phyloP scores from a whole-genome alignment of 1,284 basidiomycete genomes.

The Pseudozyma thailandica region DNA sequence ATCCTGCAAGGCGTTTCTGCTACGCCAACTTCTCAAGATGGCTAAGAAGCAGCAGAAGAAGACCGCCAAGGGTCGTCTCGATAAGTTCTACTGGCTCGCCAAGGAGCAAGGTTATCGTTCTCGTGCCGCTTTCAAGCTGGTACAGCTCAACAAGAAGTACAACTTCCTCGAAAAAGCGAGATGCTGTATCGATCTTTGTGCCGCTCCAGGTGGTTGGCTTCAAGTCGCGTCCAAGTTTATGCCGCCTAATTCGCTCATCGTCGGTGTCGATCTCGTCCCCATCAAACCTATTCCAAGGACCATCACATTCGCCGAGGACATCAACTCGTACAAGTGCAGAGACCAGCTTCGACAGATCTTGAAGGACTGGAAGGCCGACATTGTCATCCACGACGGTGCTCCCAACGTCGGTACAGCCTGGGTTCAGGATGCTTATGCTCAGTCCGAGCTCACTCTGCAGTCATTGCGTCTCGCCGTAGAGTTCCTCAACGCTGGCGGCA shows the following conservation, averaged over 20 bases:
- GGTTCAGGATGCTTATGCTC: slow-evolving; percentile 98
- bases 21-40: slow-evolving; percentile 30
- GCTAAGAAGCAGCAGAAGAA: slow-evolving; percentile 66
- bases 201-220: slow-evolving; percentile 98
- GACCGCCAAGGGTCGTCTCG: slow-evolving; percentile 67
- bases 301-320: slow-evolving; percentile 92
- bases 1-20: slow-evolving; percentile 1
- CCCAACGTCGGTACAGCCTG: slow-evolving; percentile 99
- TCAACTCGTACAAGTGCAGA: slow-evolving; percentile 91
- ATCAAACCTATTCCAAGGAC: slow-evolving; percentile 96
- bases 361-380: slow-evolving; percentile 99
- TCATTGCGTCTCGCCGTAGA: slow-evolving; percentile 96
- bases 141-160: slow-evolving; percentile 98
- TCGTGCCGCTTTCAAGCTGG: slow-evolving; percentile 99
- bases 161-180: slow-evolving; percentile 87
- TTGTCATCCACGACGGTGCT: slow-evolving; percentile 99
- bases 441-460: slow-evolving; percentile 96
- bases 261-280: slow-evolving; percentile 95
- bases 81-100: slow-evolving; percentile 70
- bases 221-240: slow-evolving; percentile 99
- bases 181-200: slow-evolving; percentile 98
- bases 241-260: slow-evolving; percentile 92
- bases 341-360: slow-evolving; percentile 86
- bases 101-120: slow-evolving; percentile 98
- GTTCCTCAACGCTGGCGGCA: slow-evolving; percentile 86